phyloP scores from a whole-genome alignment of 108 stramenopile genomes.

The Fragilariopsis cylindrus region DNA sequence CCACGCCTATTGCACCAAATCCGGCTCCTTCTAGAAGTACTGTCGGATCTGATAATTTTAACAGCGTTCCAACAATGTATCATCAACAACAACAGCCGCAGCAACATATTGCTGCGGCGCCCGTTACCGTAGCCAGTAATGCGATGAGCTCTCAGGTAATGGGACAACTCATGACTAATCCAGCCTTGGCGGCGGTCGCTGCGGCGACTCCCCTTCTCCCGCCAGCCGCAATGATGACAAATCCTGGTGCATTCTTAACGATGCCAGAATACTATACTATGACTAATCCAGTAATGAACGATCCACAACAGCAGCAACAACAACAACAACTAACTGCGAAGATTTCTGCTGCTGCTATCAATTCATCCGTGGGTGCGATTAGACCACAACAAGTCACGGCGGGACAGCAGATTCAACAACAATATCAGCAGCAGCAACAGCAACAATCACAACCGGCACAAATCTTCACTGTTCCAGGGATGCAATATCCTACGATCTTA shows the following conservation, averaged over 20 bases:
- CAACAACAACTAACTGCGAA: constrained; percentile 11
- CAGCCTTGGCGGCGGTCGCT: constrained; percentile 46
- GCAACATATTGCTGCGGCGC: background rate
- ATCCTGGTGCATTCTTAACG: constrained; percentile 44
- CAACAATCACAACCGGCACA: background rate
- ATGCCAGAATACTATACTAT: constrained; percentile 40
- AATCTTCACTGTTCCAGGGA: constrained; percentile 3
- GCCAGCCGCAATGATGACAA: constrained; percentile 48
- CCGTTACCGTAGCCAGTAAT: background rate
- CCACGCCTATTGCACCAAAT: constrained; percentile 18
- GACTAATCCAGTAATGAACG: background rate
- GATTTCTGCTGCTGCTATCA: constrained; percentile 17
- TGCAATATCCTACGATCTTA: constrained; percentile 14
- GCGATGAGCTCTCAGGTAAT: constrained; percentile 27
- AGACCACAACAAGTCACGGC: constrained; percentile 13
- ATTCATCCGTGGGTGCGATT: constrained; percentile 9
- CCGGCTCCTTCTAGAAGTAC: constrained; percentile 16
- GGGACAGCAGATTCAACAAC: constrained; percentile 12
- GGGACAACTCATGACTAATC: constrained; percentile 45
- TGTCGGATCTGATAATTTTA: background rate
- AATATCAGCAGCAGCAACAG: background rate
- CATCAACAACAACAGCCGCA: constrained; percentile 6
- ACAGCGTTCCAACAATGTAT: constrained; percentile 2
- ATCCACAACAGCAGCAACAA: background rate
- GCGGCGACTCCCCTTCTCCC: constrained; percentile 43